These are phyloP conservation scores for Phaeoacremonium minimum DNA, from an alignment of 2,329 filamentous ascomycete genomes.

Conservation along the genomic window DNA sequence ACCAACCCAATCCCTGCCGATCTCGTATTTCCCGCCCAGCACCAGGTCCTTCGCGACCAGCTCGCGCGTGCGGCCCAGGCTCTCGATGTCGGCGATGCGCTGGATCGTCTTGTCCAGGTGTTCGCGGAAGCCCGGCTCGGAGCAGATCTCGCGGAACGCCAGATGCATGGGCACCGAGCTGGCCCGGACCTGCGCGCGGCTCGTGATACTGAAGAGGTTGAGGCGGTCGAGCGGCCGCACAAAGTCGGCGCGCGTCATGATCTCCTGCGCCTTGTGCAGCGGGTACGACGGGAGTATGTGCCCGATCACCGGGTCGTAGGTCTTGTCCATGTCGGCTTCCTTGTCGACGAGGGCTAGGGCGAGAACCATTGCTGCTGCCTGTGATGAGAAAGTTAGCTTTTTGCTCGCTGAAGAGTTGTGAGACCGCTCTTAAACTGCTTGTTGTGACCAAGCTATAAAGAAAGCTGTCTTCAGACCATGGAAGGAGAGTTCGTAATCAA, in stretches of 20 bases:
- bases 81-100: slow-evolving; percentile 89
- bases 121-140: slow-evolving; percentile 71
- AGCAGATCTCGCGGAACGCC: slow-evolving; percentile 82
- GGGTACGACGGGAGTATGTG: slow-evolving; percentile 78
- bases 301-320: slow-evolving; percentile 61
- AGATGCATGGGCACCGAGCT: slow-evolving; percentile 95
- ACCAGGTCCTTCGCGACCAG: slow-evolving; percentile 93
- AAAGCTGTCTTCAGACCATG: too few relatives aligned
- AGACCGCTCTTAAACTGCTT: too few relatives aligned
- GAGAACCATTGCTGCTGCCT: slow-evolving; percentile 90
- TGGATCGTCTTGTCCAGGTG: slow-evolving; percentile 79
- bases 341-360: slow-evolving; percentile 86
- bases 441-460: too few relatives aligned
- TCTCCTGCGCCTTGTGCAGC: slow-evolving; percentile 78
- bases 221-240: slow-evolving; percentile 88
- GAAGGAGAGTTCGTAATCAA: not conserved
- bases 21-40: slow-evolving; percentile 73
- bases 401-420: not conserved
- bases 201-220: slow-evolving; percentile 94
- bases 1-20: slow-evolving; percentile 39
- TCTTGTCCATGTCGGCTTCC: slow-evolving; percentile 60
- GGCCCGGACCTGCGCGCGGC: slow-evolving; percentile 78
- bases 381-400: slow-evolving; percentile 1
- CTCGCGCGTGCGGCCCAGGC: slow-evolving; percentile 87
- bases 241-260: slow-evolving; percentile 96